Conservation (phyloP, 2,329 filamentous ascomycete genomes). For the Pestalotiopsis sp. region DNA sequence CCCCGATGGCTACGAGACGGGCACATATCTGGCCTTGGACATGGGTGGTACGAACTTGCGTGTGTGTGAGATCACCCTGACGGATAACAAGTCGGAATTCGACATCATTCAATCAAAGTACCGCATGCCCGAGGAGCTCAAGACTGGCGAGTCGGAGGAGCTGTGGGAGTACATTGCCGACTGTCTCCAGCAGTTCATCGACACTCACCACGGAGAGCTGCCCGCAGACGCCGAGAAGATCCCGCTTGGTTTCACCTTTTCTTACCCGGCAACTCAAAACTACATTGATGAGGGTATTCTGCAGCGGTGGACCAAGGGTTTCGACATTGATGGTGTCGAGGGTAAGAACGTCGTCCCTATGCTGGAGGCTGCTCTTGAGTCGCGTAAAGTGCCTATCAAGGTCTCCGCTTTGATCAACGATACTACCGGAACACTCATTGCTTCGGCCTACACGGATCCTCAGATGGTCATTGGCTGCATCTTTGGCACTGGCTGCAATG, state of each 20-base stretch:
- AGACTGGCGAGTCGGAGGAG: constrained; percentile 80
- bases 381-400: constrained; percentile 84
- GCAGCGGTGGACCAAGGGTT: constrained; percentile 97
- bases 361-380: constrained; percentile 76
- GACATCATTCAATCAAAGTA: constrained; percentile 97
- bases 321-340: constrained; percentile 91
- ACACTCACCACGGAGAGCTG: constrained; percentile 76
- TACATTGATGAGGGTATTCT: constrained; percentile 92
- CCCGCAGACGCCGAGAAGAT: constrained; percentile 56
- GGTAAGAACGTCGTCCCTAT: constrained; percentile 88
- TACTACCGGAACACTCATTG: constrained; percentile 94
- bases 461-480: constrained; percentile 96
- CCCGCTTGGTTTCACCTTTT: constrained; percentile 93
- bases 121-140: constrained; percentile 89
- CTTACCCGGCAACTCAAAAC: constrained; percentile 89
- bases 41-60: constrained; percentile 96
- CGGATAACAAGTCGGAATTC: constrained; percentile 85
- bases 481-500: constrained; percentile 97
- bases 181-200: constrained; percentile 86
- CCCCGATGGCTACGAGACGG: constrained; percentile 83
- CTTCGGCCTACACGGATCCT: constrained; percentile 93
- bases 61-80: constrained; percentile 89
- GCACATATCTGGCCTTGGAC: constrained; percentile 86
- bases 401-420: constrained; percentile 94
- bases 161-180: constrained; percentile 96